A percentile compares a stretch with the other conserved stretches of the same genome.
These are phyloP conservation scores for Myxozyma melibiosi DNA, from an alignment of 805 yeast genomes.

Conservation along the genomic window DNA sequence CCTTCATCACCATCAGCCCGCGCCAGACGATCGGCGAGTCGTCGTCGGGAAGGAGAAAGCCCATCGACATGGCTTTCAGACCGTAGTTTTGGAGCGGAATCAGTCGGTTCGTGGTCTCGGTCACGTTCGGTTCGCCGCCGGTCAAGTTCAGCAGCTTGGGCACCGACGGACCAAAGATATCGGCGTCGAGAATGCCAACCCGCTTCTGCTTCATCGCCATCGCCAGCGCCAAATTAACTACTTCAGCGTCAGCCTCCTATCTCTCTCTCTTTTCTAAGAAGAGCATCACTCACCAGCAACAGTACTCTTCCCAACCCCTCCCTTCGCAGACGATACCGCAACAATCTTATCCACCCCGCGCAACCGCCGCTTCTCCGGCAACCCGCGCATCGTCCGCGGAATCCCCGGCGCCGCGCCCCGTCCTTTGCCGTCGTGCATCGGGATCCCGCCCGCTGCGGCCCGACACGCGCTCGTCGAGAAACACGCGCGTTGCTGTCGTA, in stretches of 20 bases:
- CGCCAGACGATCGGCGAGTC: constrained; percentile 80
- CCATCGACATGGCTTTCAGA: constrained; percentile 86
- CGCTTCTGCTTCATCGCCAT: constrained; percentile 55
- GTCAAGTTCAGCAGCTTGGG: constrained; percentile 69
- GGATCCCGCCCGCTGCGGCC: constrained; percentile 8
- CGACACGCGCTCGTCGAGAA: background rate
- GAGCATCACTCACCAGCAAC: constrained; percentile 46
- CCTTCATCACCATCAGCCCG: constrained; percentile 85
- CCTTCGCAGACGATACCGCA: constrained; percentile 74
- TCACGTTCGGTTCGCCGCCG: constrained; percentile 63
- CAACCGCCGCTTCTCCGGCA: constrained; percentile 58
- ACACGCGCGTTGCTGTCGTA: background rate
- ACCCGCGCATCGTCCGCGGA: constrained; percentile 52
- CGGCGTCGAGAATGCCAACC: constrained; percentile 76
- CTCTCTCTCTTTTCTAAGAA: background rate
- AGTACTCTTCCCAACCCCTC: constrained; percentile 82
- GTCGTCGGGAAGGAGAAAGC: constrained; percentile 67
- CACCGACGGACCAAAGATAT: constrained; percentile 81
- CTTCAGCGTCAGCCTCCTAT: background rate
- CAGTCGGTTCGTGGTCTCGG: constrained; percentile 43
- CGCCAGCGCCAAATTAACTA: constrained; percentile 66
- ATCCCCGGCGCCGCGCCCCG: constrained; percentile 39
- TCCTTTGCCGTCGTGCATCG: constrained; percentile 10
- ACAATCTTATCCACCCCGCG: constrained; percentile 64
- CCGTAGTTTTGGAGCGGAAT: constrained; percentile 75